Base-by-base conservation (phyloP, 2,329 filamentous ascomycete genomes). In the Microcera coccophila region DNA sequence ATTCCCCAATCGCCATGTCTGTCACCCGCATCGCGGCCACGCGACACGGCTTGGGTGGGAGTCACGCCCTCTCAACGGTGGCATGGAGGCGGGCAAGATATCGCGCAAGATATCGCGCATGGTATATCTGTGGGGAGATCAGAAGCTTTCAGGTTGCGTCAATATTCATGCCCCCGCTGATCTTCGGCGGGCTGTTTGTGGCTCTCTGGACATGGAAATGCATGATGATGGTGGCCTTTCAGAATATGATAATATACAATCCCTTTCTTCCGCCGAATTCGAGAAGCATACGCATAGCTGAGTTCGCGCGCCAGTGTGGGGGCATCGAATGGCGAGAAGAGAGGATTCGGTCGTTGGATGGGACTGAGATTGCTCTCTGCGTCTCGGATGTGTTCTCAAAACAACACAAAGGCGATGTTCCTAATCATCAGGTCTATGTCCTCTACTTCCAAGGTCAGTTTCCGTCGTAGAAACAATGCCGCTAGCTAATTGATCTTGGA, bases 181-280 rank as follows among this genome's bases (percentile, higher is more conserved):
- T 87, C 33, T 90, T 89, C 57, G 62, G 71, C 12, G 81, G 83
- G 2, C 70, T 90, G 26, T 71, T 87, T 4, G 55, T 86, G 15
- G 74, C 74, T 3, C 68, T 90, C 12, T 90, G 76, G 74, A 69
- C 66, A 2, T 81, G 76, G 72, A 82, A 83, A 59, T 89, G 85
- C 58, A 63, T 81, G 40, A 86, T 88, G 81, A 79, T 90, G 67
- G 72, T 91, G 20, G 53, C 85, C 4, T 85, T 90, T 60, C 87
- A 90, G 65, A 87, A 90, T 58, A 84, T 84, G 59, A 87, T 90
- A 59, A 85, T 90, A 45, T 90, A 90, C 65, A 88, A 89, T 70
- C 84, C 86, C 0, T 84, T 83, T 35, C 66, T 90, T 38, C 85
- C 85, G 15, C 85, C 85, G 3, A 84, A 84, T 57, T 74, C 85